Evolutionary conservation across 441 rosid genomes (phyloP).

Genomic region (Breynia disticha): DNA sequence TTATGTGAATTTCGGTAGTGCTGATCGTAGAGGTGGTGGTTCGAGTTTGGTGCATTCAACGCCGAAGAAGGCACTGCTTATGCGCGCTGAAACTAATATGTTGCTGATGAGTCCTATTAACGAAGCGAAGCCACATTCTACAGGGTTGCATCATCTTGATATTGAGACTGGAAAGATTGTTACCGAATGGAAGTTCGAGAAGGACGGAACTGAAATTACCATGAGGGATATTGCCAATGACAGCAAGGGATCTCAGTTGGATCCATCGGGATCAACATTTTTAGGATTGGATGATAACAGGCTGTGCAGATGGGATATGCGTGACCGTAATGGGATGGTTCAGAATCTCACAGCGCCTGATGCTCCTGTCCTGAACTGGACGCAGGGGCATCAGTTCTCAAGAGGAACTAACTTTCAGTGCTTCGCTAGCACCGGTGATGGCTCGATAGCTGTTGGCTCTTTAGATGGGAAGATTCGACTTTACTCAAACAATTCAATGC

Average conservation of each 20-base stretch:
- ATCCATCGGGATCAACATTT: constrained; percentile 93
- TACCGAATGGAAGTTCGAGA: constrained; percentile 81
- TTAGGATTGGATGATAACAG: constrained; percentile 88
- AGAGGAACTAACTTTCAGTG: constrained; percentile 95
- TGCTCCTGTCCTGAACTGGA: constrained; percentile 75
- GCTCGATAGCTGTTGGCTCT: constrained; percentile 89
- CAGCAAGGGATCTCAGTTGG: constrained; percentile 86
- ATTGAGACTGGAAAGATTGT: constrained; percentile 89
- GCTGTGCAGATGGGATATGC: constrained; percentile 98
- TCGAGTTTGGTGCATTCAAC: constrained; percentile 40
- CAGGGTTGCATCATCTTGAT: constrained; percentile 85
- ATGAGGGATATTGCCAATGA: constrained; percentile 90
- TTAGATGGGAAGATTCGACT: constrained; percentile 88
- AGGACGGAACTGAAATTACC: constrained; percentile 86
- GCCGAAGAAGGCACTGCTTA: constrained; percentile 79
- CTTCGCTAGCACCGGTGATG: constrained; percentile 92
- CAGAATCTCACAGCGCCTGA: constrained; percentile 64
- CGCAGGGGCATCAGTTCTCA: constrained; percentile 88
- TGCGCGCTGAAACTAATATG: constrained; percentile 97
- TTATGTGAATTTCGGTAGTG: constrained; percentile 60
- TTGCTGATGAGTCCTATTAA: constrained; percentile 84
- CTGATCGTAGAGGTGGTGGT: constrained; percentile 23
- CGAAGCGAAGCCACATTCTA: constrained; percentile 52
- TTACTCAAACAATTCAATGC: constrained; percentile 73
- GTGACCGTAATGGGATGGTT: constrained; percentile 80